phyloP scores from a whole-genome alignment of 371 early-diverging fungal genomes.

The Blastocladiella emersonii region DNA sequence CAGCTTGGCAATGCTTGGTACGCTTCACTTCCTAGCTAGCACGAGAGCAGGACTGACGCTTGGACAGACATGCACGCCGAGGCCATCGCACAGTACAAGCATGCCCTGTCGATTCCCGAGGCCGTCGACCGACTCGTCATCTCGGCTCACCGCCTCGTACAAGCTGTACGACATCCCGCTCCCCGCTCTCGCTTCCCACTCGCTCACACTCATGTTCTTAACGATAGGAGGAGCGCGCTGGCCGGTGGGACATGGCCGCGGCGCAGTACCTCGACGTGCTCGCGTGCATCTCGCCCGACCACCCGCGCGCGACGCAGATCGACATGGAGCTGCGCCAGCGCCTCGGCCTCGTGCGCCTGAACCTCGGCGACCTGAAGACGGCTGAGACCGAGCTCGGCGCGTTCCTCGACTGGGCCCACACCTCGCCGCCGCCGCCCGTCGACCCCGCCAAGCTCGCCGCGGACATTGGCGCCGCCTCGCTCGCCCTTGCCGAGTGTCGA shows the following conservation, averaged over 20 bases:
- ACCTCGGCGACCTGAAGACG: not conserved
- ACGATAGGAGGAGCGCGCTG: not conserved
- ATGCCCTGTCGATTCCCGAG: not conserved
- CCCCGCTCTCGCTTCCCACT: not conserved
- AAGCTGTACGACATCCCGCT: not conserved
- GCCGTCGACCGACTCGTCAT: not conserved
- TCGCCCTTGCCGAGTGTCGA: not conserved
- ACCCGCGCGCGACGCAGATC: not conserved
- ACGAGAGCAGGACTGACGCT: not conserved
- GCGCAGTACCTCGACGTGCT: not conserved
- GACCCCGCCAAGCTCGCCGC: not conserved
- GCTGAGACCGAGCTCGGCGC: not conserved
- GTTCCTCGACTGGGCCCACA: not conserved
- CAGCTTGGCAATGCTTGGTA: not conserved
- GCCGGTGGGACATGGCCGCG: not conserved
- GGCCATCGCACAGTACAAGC: not conserved
- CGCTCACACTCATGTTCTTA: not conserved
- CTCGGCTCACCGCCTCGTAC: not conserved
- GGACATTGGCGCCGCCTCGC: not conserved
- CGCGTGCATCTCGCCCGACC: not conserved
- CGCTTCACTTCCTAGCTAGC: not conserved
- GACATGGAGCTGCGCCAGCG: not conserved
- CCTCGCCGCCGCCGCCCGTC: not conserved
- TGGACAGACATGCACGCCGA: not conserved
- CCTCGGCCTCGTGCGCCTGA: not conserved